Evolutionary conservation across 345 rosid genomes (phyloP).

Genomic region (Populus euphratica): DNA sequence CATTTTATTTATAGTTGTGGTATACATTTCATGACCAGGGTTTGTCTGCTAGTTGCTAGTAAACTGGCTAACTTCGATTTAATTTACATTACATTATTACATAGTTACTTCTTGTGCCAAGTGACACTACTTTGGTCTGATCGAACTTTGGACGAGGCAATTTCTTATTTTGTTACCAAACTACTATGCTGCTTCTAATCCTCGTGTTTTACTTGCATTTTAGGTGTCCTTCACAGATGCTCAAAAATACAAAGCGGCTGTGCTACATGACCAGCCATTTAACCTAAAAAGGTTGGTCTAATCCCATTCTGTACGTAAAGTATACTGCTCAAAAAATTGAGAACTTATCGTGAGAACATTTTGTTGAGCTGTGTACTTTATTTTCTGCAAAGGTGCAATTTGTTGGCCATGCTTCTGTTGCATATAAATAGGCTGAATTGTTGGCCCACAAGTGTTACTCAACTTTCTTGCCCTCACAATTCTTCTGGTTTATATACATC

Average conservation of each 20-base stretch:
- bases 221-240: slow-evolving; percentile 76
- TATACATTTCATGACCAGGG: no score
- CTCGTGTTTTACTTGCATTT: slow-evolving; percentile 6
- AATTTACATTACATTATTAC: neutral
- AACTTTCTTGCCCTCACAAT: neutral
- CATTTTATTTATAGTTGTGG: no score
- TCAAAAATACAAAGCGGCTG: slow-evolving; percentile 67
- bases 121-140: neutral
- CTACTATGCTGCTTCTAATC: neutral
- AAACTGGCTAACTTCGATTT: neutral
- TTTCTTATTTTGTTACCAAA: neutral
- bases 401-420: neutral
- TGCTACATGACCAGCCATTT: slow-evolving; percentile 68
- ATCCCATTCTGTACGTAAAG: neutral
- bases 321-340: neutral
- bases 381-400: neutral
- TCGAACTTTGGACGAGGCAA: no score
- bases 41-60: no score
- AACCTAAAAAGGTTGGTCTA: slow-evolving; percentile 60
- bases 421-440: neutral
- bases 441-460: neutral
- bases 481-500: slow-evolving; percentile 19
- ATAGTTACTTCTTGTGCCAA: neutral
- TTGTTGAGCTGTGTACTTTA: neutral
- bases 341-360: neutral